These are phyloP conservation scores for Ophiosphaerella korrae DNA, from an alignment of 2,329 filamentous ascomycete genomes.

Conservation along the genomic window DNA sequence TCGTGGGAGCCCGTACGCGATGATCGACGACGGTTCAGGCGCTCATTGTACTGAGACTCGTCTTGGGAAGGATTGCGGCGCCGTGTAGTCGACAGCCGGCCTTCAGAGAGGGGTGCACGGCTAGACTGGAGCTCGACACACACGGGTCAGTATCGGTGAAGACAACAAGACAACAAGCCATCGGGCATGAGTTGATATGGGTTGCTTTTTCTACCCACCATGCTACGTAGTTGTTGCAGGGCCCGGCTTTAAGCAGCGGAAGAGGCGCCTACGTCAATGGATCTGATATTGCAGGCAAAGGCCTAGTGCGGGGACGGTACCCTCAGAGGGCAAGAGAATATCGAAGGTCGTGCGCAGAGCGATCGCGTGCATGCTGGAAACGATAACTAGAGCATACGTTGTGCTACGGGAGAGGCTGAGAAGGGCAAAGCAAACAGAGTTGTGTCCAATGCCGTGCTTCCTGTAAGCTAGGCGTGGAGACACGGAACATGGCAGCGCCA, in stretches of 20 bases:
- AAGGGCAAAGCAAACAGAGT: constrained; percentile 32
- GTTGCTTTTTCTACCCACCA: constrained; percentile 45
- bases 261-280: constrained; percentile 39
- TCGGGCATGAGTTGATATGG: constrained; percentile 10
- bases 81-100: constrained; percentile 22
- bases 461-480: constrained; percentile 12
- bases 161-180: constrained; percentile 10
- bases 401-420: constrained; percentile 40
- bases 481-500: constrained; percentile 30
- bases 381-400: constrained; percentile 33
- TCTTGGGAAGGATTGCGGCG: constrained; percentile 23
- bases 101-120: constrained; percentile 30
- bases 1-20: constrained; percentile 26
- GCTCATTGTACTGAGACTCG: constrained; percentile 19
- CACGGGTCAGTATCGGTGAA: constrained; percentile 30
- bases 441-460: constrained; percentile 12
- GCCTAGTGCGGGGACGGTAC: constrained; percentile 22
- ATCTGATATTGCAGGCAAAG: constrained; percentile 38
- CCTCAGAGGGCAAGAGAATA: constrained; percentile 26
- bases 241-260: constrained; percentile 28
- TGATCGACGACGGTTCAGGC: constrained; percentile 26
- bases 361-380: constrained; percentile 45
- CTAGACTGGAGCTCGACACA: constrained; percentile 33
- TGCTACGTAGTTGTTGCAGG: constrained; percentile 38
- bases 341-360: constrained; percentile 36